Percentiles rank a stretch among this genome's conserved stretches.
Evolutionary conservation across 1,284 basidiomycete species (phyloP).

Genomic region (Athelia psychrophila): DNA sequence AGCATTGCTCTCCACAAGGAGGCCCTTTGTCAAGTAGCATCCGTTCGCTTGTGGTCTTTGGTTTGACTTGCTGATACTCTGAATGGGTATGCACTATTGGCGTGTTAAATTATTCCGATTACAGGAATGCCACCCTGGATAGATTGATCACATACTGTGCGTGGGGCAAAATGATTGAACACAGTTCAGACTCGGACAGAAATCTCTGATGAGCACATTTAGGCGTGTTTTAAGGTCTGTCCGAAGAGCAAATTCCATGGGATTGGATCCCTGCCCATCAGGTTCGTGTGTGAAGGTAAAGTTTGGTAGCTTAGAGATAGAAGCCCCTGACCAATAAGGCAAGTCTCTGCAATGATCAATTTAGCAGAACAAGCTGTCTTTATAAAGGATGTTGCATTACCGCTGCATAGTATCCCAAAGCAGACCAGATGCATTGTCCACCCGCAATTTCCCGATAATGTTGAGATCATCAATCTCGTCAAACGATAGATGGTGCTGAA

Average conservation of each 20-base stretch:
- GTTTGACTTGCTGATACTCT: neutral
- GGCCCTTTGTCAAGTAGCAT: neutral
- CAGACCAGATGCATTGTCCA: slow-evolving; percentile 19
- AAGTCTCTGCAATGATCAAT: slow-evolving; percentile 16
- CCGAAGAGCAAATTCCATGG: neutral
- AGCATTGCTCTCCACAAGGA: neutral
- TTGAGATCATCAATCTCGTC: slow-evolving; percentile 23
- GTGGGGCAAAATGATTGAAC: slow-evolving; percentile 9
- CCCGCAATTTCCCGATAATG: slow-evolving; percentile 14
- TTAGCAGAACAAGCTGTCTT: too few species aligned
- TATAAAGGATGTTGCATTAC: too few species aligned
- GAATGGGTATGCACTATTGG: neutral
- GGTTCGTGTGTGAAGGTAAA: neutral
- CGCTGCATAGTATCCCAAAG: slow-evolving; percentile 31
- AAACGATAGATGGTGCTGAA: slow-evolving; percentile 16
- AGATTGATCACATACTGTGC: neutral
- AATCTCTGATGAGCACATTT: slow-evolving; percentile 8
- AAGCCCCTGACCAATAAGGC: slow-evolving; percentile 8
- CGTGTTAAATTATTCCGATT: too few species aligned
- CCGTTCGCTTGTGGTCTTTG: neutral
- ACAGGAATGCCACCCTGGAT: too few species aligned
- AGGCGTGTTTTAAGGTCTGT: neutral
- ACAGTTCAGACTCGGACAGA: slow-evolving; percentile 27
- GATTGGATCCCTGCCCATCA: neutral
- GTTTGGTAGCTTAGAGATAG: neutral